Base-by-base conservation (phyloP, 2,329 filamentous ascomycete species). In the Colletotrichum sp. region DNA sequence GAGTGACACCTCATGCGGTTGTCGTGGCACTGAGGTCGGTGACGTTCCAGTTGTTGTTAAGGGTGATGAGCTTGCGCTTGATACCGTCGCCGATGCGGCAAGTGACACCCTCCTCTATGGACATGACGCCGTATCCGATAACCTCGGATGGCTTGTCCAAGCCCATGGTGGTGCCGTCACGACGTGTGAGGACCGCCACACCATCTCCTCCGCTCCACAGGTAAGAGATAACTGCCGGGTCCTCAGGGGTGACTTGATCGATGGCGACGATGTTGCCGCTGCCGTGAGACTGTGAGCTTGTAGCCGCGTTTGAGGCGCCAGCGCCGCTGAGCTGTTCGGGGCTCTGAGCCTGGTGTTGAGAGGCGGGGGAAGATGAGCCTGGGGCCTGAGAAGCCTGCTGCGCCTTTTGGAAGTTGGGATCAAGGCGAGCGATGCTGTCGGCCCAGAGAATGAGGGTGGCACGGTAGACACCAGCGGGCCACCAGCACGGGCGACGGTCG, bases 381-480 rank as follows among this genome's bases (percentile, higher is more conserved):
- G 32, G 5, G 48, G 22, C 30, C 25, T 34, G 8, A 52, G 32
- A 25, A 12, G 74, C 36, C 36, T 72, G 71, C 61, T 78, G 68
- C 15, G 71, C 44, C 71, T 80, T 81, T 75, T 84, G 83, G 78
- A 86, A 84, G 78, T 78, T 81, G 25, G 81, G 74, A 12, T 78
- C 78, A 34, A 76, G 70, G 7, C 71, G 76, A 88, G 87, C 8
- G 85, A 93, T 83, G 78, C 91, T 90, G 78, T 93, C 91, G 4
- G 89, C 87, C 92, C 92, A 94, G 4, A 93, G 85, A 55, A 92
- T 89, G 72, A 94, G 84, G 6, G 88, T 88, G 3, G 89, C 92
- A n/a, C 93, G 91, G 81, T 95, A 94, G 55, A 94, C 85, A 5
- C 92, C 93, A 3, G 89, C 90, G n/a, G 91, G 86, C 93, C 93